phyloP scores from a whole-genome alignment of 257 asterid species.

The Verbascum thapsus region DNA sequence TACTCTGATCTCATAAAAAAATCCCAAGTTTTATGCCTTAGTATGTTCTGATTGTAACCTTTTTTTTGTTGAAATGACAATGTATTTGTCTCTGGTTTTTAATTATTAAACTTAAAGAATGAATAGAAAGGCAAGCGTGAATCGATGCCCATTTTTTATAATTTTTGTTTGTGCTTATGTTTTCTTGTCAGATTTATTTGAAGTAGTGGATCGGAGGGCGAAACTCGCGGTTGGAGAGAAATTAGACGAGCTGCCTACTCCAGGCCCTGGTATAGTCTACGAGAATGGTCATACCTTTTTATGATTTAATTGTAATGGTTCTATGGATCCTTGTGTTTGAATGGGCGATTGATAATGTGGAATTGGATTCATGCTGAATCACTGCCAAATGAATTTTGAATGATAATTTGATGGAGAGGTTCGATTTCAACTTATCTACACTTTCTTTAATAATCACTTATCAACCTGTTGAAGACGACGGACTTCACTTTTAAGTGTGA shows the following conservation, averaged over 20 bases:
- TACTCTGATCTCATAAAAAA: slow-evolving; percentile 26
- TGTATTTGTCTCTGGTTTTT: slow-evolving; percentile 18
- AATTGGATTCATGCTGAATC: neutral
- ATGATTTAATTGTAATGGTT: slow-evolving; percentile 12
- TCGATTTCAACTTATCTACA: neutral
- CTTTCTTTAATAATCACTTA: neutral
- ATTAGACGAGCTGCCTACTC: slow-evolving; percentile 66
- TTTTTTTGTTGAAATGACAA: slow-evolving; percentile 8
- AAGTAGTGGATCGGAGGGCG: slow-evolving; percentile 93
- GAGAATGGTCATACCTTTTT: slow-evolving; percentile 11
- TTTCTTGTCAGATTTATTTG: slow-evolving; percentile 81
- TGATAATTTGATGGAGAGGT: slow-evolving; percentile 4
- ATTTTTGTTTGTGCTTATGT: slow-evolving; percentile 27
- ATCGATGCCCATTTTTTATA: slow-evolving; percentile 13
- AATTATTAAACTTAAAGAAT: slow-evolving; percentile 1
- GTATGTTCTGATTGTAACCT: neutral
- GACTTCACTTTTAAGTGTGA: slow-evolving; percentile 9
- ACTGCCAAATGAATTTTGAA: slow-evolving; percentile 4
- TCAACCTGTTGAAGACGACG: slow-evolving; percentile 10
- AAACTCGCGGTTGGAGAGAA: slow-evolving; percentile 89
- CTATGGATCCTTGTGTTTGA: neutral
- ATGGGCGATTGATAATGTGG: neutral
- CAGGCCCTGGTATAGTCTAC: slow-evolving; percentile 56
- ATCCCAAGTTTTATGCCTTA: slow-evolving; percentile 6
- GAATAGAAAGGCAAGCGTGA: neutral